Conservation (phyloP, 2,329 filamentous ascomycete genomes). For the Zasmidium cellare region DNA sequence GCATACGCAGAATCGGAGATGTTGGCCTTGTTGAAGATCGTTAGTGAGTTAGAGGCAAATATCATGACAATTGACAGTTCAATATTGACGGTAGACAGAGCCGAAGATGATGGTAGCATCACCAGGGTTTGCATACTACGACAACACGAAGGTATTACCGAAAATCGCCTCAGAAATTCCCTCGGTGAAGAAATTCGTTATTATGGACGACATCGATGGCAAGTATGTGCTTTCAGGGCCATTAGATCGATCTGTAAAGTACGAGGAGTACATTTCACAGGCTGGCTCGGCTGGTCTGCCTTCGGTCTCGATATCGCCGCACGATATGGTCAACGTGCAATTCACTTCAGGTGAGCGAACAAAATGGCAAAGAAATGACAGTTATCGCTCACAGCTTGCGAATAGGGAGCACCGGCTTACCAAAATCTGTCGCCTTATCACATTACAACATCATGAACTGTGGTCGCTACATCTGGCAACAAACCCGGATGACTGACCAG, state of each 20-base stretch:
- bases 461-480: slow-evolving; percentile 30
- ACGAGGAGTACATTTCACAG: slow-evolving; percentile 27
- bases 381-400: neutral
- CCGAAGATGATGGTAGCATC: slow-evolving; percentile 70
- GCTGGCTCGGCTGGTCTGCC: slow-evolving; percentile 19
- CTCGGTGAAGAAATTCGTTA: slow-evolving; percentile 54
- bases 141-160: slow-evolving; percentile 59
- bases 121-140: slow-evolving; percentile 61
- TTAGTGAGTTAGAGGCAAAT: slow-evolving; percentile 46
- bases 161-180: slow-evolving; percentile 43
- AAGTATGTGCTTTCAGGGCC: slow-evolving; percentile 23
- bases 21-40: slow-evolving; percentile 66
- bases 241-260: slow-evolving; percentile 20
- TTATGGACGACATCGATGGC: slow-evolving; percentile 40
- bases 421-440: slow-evolving; percentile 70
- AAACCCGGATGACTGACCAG: slow-evolving; percentile 39
- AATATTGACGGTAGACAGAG: slow-evolving; percentile 41
- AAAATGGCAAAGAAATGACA: neutral
- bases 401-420: slow-evolving; percentile 59
- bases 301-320: slow-evolving; percentile 25
- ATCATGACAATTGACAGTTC: neutral
- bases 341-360: slow-evolving; percentile 65
- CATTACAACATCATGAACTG: slow-evolving; percentile 33
- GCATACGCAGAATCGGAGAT: slow-evolving; percentile 71
- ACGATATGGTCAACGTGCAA: slow-evolving; percentile 33